Base-by-base conservation (phyloP, 2,329 filamentous ascomycete genomes). In the Trichoderma arundinaceum region DNA sequence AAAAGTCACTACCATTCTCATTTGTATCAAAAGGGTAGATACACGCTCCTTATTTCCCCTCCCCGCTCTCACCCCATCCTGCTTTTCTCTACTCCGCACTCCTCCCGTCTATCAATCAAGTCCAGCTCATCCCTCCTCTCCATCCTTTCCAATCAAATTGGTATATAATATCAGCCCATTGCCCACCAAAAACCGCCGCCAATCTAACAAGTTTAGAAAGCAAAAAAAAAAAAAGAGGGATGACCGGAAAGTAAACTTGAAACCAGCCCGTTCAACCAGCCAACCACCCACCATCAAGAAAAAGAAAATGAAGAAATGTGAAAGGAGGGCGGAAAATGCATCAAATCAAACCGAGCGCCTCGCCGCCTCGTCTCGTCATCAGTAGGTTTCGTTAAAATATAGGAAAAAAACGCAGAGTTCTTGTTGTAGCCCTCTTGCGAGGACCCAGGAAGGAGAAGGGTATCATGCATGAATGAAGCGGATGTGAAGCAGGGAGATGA, bases 341-440 rank as follows among this genome's bases (percentile, higher is more conserved):
- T 54, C 59, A 63, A 63, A 63, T 63, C 48, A 33, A 54, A 43
- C 49, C 57, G 48, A 62, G 64, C 64, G 64, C 64, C 62, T 51
- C 46, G 41, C 57, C 65, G 28, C n/a, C 65, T 57, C 65, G 39
- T 66, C 59, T 63, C 65, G 10, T 66, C 65, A 46, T 66, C 60
- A 64, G 52, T 64, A 54, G 46, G 39, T 54, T 32, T 63, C 59
- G 41, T 63, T 32, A 63, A 54, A 28, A 43, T 44, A 28, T 44
- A 38, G 22, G 44, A 28, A 43, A 12, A 33, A 22, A 44, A 52
- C 12, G 28, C 13, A 28, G 41, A 44, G 17, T 54, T 22, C 39
- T 10, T 46, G 22, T 2, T 44, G 57, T 22, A 33, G 13, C 12
- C 39, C 28, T 38, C 13, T 52, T n/a, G 32, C 3, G 44, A 53